These are phyloP conservation scores for Eucalyptus paniculata DNA, from an alignment of 345 rosid genomes.

Conservation along the genomic window DNA sequence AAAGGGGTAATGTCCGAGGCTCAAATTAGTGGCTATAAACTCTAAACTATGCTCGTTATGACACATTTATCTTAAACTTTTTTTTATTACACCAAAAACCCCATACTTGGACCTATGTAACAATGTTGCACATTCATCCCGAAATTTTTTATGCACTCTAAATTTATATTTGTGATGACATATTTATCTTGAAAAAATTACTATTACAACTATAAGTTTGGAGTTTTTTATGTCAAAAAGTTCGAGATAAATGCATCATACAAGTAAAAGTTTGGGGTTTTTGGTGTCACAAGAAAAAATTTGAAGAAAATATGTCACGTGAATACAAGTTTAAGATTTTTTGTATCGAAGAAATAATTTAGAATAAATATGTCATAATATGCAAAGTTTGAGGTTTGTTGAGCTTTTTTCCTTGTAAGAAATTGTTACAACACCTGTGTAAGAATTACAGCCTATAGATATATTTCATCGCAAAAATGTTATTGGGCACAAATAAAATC, in stretches of 20 bases:
- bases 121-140: too few relatives aligned
- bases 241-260: too few relatives aligned
- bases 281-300: too few relatives aligned
- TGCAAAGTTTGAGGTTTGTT: accelerated
- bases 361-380: too few relatives aligned
- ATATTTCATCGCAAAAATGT: background rate
- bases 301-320: accelerated
- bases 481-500: background rate
- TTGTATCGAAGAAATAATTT: too few relatives aligned
- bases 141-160: too few relatives aligned
- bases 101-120: too few relatives aligned
- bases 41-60: accelerated
- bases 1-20: background rate
- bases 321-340: too few relatives aligned
- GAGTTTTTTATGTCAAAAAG: too few relatives aligned
- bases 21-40: background rate
- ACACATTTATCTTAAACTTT: accelerated
- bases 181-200: accelerated
- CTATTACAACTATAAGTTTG: too few relatives aligned
- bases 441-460: background rate
- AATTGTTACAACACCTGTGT: background rate
- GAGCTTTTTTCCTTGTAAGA: background rate
- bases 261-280: accelerated
- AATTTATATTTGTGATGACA: accelerated
- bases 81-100: too few relatives aligned